Evolutionary conservation across 2,329 filamentous ascomycete genomes (phyloP).

Genomic region (Dactylonectria estremocensis): DNA sequence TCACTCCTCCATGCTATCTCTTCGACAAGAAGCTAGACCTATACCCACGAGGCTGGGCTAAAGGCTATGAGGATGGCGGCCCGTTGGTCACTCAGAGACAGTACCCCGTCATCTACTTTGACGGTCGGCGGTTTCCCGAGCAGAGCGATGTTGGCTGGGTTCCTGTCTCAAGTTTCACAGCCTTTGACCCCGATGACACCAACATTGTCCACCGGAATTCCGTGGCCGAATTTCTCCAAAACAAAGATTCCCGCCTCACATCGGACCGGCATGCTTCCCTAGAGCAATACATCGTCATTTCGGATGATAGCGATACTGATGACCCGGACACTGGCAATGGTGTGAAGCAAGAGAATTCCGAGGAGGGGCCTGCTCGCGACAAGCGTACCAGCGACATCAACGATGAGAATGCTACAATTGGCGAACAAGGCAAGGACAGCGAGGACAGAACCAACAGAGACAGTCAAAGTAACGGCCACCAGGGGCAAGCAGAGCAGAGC

Average conservation of each 20-base stretch:
- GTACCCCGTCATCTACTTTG: constrained; percentile 23
- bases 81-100: background rate
- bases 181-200: constrained; percentile 1
- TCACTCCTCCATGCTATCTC: constrained; percentile 8
- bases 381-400: background rate
- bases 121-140: background rate
- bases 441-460: too few relatives aligned
- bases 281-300: background rate
- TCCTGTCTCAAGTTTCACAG: background rate
- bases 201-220: background rate
- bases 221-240: constrained; percentile 7
- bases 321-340: background rate
- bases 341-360: background rate
- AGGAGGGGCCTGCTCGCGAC: background rate
- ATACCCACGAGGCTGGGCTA: constrained; percentile 6
- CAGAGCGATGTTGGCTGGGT: constrained; percentile 5
- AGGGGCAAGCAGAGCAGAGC: too few relatives aligned
- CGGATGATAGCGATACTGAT: background rate
- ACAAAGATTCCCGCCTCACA: background rate
- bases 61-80: constrained; percentile 23
- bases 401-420: background rate
- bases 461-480: too few relatives aligned
- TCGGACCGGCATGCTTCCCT: background rate
- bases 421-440: background rate
- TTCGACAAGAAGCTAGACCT: constrained; percentile 1